phyloP scores from a whole-genome alignment of 768 basidiomycete species.

The Solioccasus polychromus region DNA sequence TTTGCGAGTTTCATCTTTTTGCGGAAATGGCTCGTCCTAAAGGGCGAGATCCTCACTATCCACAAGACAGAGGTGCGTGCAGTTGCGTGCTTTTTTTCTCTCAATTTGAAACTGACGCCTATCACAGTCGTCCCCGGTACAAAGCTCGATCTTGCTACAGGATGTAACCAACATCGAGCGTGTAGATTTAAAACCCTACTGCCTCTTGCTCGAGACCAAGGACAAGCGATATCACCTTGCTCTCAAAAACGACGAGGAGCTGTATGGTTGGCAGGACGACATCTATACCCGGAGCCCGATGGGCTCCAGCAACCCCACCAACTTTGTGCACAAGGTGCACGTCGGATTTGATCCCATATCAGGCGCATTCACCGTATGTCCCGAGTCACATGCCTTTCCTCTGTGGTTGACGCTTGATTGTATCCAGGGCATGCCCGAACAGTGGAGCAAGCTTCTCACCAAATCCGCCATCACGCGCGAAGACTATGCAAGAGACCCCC shows the following conservation, averaged over 20 bases:
- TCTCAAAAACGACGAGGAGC: slow-evolving; percentile 90
- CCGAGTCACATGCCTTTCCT: too few species aligned
- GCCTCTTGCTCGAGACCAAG: slow-evolving; percentile 81
- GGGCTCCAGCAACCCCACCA: slow-evolving; percentile 92
- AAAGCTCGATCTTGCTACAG: slow-evolving; percentile 60
- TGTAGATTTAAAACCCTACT: slow-evolving; percentile 93
- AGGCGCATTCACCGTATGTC: slow-evolving; percentile 90
- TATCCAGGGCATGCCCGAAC: slow-evolving; percentile 86
- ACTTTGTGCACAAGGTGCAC: slow-evolving; percentile 98
- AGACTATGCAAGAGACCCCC: slow-evolving; percentile 95
- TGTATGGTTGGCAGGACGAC: slow-evolving; percentile 99
- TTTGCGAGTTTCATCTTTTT: slow-evolving; percentile 91
- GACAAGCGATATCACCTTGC: slow-evolving; percentile 80
- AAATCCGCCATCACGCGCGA: slow-evolving; percentile 97
- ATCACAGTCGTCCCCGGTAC: slow-evolving; percentile 51
- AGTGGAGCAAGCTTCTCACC: slow-evolving; percentile 96
- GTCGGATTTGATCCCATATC: slow-evolving; percentile 94
- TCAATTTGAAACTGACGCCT: too few species aligned
- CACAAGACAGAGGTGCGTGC: slow-evolving; percentile 87
- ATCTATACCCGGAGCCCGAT: slow-evolving; percentile 91
- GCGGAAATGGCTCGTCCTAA: slow-evolving; percentile 85
- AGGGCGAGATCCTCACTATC: slow-evolving; percentile 72
- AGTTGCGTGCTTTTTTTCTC: too few species aligned
- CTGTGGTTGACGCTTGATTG: not conserved
- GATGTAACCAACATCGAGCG: slow-evolving; percentile 89